phyloP scores from a whole-genome alignment of 345 rosid species.

The Citrus trifoliata region DNA sequence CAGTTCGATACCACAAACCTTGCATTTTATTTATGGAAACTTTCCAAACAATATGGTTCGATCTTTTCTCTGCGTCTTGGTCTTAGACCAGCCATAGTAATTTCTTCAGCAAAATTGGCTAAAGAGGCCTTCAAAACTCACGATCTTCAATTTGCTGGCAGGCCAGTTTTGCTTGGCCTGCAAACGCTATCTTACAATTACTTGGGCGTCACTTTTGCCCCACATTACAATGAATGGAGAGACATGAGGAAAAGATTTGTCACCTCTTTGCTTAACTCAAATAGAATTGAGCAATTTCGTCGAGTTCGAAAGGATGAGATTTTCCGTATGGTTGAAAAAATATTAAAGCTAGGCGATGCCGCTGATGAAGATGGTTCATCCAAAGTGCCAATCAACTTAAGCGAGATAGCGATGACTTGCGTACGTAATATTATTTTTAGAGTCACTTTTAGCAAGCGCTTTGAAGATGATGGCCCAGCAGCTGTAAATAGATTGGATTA shows the following conservation, averaged over 20 bases:
- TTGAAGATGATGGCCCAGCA: constrained; percentile 23
- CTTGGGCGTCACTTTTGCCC: background rate
- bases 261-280: too few species aligned
- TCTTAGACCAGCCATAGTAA: background rate
- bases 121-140: background rate
- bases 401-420: constrained; percentile 20
- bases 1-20: background rate
- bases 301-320: too few species aligned
- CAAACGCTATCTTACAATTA: background rate
- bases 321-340: too few species aligned
- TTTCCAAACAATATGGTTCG: constrained; percentile 12
- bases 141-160: background rate
- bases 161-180: background rate
- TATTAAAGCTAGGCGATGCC: background rate
- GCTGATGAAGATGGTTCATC: background rate
- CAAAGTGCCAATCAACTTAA: constrained; percentile 19
- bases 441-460: constrained; percentile 39
- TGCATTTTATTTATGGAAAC: background rate
- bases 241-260: too few species aligned
- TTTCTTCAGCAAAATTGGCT: constrained; percentile 14
- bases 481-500: constrained; percentile 18
- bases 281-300: too few species aligned
- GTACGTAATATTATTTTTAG: constrained; percentile 27
- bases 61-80: constrained; percentile 14
- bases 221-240: background rate